Evolutionary conservation across 2,329 filamentous ascomycete species (phyloP).

Genomic region (Ilyonectria sp.): DNA sequence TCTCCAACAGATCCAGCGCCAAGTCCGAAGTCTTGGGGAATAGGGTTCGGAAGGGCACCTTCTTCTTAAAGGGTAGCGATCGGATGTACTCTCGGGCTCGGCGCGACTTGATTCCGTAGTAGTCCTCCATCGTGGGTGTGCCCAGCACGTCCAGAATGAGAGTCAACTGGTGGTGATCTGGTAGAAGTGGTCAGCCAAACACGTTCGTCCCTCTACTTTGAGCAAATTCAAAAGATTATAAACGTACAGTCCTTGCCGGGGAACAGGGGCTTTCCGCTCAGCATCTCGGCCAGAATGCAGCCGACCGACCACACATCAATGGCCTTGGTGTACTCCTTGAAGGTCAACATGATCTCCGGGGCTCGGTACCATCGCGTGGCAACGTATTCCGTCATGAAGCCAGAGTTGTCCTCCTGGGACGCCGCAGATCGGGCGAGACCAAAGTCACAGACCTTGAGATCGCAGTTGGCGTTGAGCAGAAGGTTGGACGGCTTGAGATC

Average conservation of each 20-base stretch:
- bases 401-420: constrained; percentile 99
- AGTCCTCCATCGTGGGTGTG: constrained; percentile 99
- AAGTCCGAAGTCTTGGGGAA: constrained; percentile 99
- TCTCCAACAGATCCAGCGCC: constrained; percentile 93
- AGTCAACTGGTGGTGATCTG: constrained; percentile 97
- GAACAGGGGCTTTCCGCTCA: constrained; percentile 98
- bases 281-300: constrained; percentile 98
- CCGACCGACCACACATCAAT: constrained; percentile 99
- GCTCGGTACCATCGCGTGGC: constrained; percentile 99
- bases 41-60: constrained; percentile 96
- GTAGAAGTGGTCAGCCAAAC: constrained; percentile 14
- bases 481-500: constrained; percentile 98
- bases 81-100: constrained; percentile 98
- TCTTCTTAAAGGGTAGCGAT: constrained; percentile 99
- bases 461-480: constrained; percentile 97
- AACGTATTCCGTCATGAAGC: constrained; percentile 99
- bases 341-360: constrained; percentile 99
- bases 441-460: constrained; percentile 99
- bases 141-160: constrained; percentile 97
- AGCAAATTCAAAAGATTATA: not conserved
- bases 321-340: constrained; percentile 99
- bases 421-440: constrained; percentile 95
- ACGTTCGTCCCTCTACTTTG: not conserved
- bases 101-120: constrained; percentile 99
- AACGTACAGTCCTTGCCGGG: constrained; percentile 96